A percentile compares a stretch with the other conserved stretches of the same genome.
Evolutionary conservation across 495 filamentous ascomycete species (phyloP).

Genomic region (Parmelia sp.): DNA sequence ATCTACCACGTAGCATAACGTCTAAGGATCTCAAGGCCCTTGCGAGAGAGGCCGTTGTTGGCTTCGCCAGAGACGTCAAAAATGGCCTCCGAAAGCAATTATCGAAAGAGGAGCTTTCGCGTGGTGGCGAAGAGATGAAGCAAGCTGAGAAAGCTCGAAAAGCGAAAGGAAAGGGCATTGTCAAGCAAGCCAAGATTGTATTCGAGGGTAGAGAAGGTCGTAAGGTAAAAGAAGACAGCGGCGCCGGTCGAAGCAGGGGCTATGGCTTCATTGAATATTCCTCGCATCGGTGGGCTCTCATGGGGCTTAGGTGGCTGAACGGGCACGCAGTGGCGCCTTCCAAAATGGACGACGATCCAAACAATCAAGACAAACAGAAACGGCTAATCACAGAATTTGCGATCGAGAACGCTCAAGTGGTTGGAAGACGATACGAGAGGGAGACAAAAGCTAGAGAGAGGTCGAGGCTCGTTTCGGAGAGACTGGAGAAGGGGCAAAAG

Average conservation of each 20-base stretch:
- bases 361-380: slow-evolving; percentile 56
- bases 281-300: slow-evolving; percentile 86
- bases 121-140: slow-evolving; percentile 72
- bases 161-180: slow-evolving; percentile 80
- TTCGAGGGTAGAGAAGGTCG: slow-evolving; percentile 78
- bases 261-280: slow-evolving; percentile 98
- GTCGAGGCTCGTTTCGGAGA: slow-evolving; percentile 30
- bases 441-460: slow-evolving; percentile 55
- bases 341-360: slow-evolving; percentile 23
- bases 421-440: slow-evolving; percentile 64
- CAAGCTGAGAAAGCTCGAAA: slow-evolving; percentile 71
- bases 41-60: slow-evolving; percentile 82
- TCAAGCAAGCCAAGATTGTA: slow-evolving; percentile 91
- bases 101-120: slow-evolving; percentile 76
- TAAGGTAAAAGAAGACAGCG: slow-evolving; percentile 66
- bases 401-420: slow-evolving; percentile 95
- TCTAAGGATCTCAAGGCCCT: slow-evolving; percentile 89
- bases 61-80: slow-evolving; percentile 88
- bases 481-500: slow-evolving; percentile 21
- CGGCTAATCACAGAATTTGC: slow-evolving; percentile 94
- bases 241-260: slow-evolving; percentile 75
- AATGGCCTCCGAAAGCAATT: slow-evolving; percentile 61
- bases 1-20: slow-evolving; percentile 75
- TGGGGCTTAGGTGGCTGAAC: slow-evolving; percentile 92
- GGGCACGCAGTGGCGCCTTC: slow-evolving; percentile 57